These are phyloP conservation scores for Funneliformis geosporum DNA, from an alignment of 192 early-diverging fungal species.

Conservation along the genomic window DNA sequence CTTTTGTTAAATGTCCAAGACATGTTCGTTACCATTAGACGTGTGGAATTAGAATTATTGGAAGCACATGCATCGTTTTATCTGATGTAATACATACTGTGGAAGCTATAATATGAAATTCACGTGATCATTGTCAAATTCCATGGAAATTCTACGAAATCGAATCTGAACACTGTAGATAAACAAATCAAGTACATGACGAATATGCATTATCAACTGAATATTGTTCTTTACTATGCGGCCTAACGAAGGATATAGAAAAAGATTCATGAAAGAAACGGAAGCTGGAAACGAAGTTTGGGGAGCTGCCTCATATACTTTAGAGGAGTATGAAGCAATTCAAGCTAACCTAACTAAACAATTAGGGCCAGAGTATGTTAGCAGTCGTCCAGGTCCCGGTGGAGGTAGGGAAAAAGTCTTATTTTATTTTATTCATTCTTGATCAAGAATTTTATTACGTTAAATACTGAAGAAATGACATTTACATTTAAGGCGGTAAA, in stretches of 20 bases:
- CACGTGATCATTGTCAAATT: no score
- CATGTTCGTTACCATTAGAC: no score
- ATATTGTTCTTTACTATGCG: background rate
- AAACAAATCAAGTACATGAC: no score
- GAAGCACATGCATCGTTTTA: no score
- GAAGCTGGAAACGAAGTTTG: background rate
- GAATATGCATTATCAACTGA: no score
- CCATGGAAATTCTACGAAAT: no score
- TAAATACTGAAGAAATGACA: background rate
- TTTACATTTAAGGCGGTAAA: conserved; percentile 38
- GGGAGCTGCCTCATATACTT: background rate
- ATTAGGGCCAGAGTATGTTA: background rate
- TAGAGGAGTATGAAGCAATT: background rate
- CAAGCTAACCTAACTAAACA: background rate
- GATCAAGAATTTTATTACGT: no score
- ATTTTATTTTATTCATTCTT: background rate
- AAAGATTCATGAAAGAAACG: background rate
- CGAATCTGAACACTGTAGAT: no score
- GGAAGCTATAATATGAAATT: no score
- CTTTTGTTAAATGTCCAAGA: no score
- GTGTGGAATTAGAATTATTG: no score
- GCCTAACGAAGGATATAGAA: background rate
- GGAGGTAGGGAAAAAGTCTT: background rate
- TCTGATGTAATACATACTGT: no score
- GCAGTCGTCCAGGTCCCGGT: background rate